A percentile compares a stretch with the other conserved stretches of the same genome.
Evolutionary conservation across 352 stramenopile genomes (phyloP).

Genomic region (Pythium aquatile): DNA sequence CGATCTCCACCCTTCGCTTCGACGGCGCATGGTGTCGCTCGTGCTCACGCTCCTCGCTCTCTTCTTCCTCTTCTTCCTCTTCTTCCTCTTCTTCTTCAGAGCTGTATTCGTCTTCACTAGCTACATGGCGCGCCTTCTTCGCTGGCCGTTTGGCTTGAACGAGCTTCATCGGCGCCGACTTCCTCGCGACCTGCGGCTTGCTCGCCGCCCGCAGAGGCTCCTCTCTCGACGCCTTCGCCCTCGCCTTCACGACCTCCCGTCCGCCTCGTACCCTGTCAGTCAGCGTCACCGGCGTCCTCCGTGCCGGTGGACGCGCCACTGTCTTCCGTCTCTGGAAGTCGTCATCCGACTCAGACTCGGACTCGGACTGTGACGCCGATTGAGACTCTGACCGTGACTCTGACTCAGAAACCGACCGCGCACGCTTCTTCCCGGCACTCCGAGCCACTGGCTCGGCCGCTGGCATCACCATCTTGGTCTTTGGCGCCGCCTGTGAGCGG

Average conservation of each 20-base stretch:
- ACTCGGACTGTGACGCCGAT: not conserved
- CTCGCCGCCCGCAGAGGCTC: not conserved
- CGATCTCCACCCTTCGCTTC: constrained; percentile 25
- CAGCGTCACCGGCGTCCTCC: not conserved
- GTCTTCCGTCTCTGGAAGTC: not conserved
- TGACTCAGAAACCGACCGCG: too few relatives aligned
- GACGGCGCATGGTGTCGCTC: not conserved
- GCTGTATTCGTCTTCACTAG: constrained; percentile 2
- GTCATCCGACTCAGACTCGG: not conserved
- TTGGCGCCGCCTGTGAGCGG: not conserved
- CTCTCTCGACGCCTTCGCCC: not conserved
- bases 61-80: constrained; percentile 6
- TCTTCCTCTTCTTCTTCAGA: constrained; percentile 16
- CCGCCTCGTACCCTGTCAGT: not conserved
- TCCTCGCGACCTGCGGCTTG: constrained; percentile 13
- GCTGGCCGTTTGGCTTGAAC: not conserved
- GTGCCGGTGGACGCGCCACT: too few relatives aligned
- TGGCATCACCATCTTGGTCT: not conserved
- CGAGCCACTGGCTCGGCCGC: not conserved
- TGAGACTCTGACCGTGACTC: not conserved
- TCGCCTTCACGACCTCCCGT: not conserved
- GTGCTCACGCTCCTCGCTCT: constrained; percentile 13
- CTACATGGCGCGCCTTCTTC: not conserved
- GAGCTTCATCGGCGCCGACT: constrained; percentile 4
- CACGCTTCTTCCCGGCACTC: not conserved